Conservation (phyloP, 805 yeast species). For the Wickerhamomyces chambardii region DNA sequence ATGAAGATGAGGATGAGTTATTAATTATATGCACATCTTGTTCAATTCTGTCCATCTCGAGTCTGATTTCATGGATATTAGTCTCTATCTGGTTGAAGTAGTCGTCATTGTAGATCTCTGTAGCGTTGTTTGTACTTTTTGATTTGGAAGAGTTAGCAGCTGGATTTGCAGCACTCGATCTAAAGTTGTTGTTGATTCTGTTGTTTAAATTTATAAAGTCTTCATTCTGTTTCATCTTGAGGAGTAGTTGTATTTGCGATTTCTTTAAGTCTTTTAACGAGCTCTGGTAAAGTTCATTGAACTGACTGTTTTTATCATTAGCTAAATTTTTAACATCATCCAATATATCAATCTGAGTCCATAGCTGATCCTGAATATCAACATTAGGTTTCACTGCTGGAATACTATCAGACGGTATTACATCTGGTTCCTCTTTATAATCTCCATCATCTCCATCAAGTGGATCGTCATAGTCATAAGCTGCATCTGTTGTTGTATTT, state of each 20-base stretch:
- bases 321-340: slow-evolving; percentile 70
- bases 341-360: slow-evolving; percentile 83
- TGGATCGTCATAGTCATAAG: neutral
- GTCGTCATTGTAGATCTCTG: neutral
- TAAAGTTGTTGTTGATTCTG: neutral
- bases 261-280: neutral
- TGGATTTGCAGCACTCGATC: too few species aligned
- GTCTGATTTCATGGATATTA: slow-evolving; percentile 14
- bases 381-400: slow-evolving; percentile 50
- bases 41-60: neutral
- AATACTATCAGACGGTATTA: slow-evolving; percentile 30
- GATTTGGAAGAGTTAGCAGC: too few species aligned
- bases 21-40: neutral
- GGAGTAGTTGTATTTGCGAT: neutral
- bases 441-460: slow-evolving; percentile 3
- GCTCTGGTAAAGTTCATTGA: neutral
- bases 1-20: too few species aligned
- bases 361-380: slow-evolving; percentile 65
- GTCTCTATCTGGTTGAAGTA: slow-evolving; percentile 14
- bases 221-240: neutral
- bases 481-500: neutral
- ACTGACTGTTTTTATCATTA: slow-evolving; percentile 5
- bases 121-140: neutral
- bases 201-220: neutral
- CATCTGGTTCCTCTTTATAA: slow-evolving; percentile 9